Evolutionary conservation across 108 stramenopile genomes (phyloP).

Genomic region (Pelagomonas calceolata): DNA sequence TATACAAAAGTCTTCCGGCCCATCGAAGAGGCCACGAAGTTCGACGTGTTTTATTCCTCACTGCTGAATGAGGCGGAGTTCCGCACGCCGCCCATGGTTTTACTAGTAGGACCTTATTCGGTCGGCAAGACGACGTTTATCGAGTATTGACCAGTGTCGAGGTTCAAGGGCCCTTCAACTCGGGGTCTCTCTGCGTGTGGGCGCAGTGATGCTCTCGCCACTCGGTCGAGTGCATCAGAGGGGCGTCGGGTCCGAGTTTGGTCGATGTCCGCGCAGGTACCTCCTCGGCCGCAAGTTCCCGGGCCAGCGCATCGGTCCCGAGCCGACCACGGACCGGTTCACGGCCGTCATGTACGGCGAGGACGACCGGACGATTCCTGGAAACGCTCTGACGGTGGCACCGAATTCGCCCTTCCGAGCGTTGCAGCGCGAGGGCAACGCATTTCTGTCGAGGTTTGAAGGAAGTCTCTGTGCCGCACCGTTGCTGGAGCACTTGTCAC

Average conservation of each 20-base stretch:
- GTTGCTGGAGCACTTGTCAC: conserved; percentile 72
- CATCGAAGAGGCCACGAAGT: neutral
- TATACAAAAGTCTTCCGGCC: neutral
- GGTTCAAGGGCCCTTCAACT: too few relatives aligned
- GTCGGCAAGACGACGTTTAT: conserved; percentile 61
- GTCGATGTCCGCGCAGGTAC: too few relatives aligned
- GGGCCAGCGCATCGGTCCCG: conserved; percentile 84
- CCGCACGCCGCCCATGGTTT: conserved; percentile 55
- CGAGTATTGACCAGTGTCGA: too few relatives aligned
- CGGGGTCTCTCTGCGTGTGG: too few relatives aligned
- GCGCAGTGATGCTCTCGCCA: too few relatives aligned
- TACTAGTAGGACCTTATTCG: conserved; percentile 52
- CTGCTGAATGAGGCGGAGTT: conserved; percentile 49
- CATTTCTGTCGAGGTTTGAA: conserved; percentile 88
- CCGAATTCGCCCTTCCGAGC: conserved; percentile 90
- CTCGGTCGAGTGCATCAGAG: too few relatives aligned
- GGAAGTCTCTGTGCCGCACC: conserved; percentile 69
- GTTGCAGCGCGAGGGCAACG: conserved; percentile 82
- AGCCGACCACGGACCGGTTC: conserved; percentile 95
- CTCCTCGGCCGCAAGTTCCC: conserved; percentile 44
- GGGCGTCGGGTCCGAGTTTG: too few relatives aligned
- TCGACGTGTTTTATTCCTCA: conserved; percentile 27
- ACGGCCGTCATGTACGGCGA: conserved; percentile 86
- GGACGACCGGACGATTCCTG: conserved; percentile 90
- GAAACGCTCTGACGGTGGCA: conserved; percentile 92